Evolutionary conservation across 805 yeast species (phyloP), one percentile per base, ranked within the genome.

Genomic region (Limtongia smithiae): DNA sequence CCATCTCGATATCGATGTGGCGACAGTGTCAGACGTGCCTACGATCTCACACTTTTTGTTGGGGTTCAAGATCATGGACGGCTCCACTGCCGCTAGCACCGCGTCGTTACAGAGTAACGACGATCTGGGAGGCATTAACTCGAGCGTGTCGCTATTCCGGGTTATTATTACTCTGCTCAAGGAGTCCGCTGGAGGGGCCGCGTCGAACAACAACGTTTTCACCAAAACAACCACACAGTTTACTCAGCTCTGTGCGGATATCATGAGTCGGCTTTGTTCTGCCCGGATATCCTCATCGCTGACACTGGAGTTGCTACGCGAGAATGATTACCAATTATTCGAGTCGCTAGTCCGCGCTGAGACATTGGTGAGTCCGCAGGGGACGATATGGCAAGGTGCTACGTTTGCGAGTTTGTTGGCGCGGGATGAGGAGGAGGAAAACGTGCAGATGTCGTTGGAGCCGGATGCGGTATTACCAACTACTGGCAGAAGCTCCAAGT

Each of bases 1-100:
- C 57, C 28, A 31, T 38, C 71, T 1, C 1, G 68, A 70, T 6
- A 67, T 35, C 15, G 53, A 47, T 15, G 27, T 40, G 14, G 37
- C 45, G 6, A 17, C 46, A 11, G 25, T 46, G 28, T 49, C 72
- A 0, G 68, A 68, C 9, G 68, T 66, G 14, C 74, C 80, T 4
- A 74, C 82, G 0, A 74, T 84, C 1, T 70, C 91, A 0, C 97
- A 89, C 62, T 82, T 83, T 58, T 64, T 91, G 7, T 71, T 91
- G 1, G 97, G 97, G 0, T 88, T 81, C 65, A 80, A 78, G 36
- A 68, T 75, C 32, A 65, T 68, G 1, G 77, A 74, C 44, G 71
- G 75, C n/a, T 68, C 81, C 18, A 65, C 77, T 0, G 64, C 81
- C 2, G 54, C 65, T 2, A 71, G 74, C 14, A 53, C 62, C 3